phyloP scores from a whole-genome alignment of 2,329 filamentous ascomycete species.

The Hypoxylon sp. region DNA sequence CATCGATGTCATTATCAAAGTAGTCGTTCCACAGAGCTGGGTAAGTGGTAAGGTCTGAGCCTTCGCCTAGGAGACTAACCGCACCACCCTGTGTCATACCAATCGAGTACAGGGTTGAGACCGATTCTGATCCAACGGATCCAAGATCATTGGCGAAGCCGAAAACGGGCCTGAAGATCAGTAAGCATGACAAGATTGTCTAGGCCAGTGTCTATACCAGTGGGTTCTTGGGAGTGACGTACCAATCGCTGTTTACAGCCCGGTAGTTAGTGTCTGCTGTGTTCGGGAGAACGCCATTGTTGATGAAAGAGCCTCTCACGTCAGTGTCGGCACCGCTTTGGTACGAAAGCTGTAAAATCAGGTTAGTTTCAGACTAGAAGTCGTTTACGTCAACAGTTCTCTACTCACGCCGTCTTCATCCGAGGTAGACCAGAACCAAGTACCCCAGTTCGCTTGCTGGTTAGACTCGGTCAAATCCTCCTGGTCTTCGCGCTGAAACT shows the following conservation, averaged over 20 bases:
- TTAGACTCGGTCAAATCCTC: conserved; percentile 73
- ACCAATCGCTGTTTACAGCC: conserved; percentile 72
- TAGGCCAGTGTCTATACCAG: neutral
- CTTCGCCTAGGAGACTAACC: conserved; percentile 78
- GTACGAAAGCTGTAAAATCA: conserved; percentile 66
- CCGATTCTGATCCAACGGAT: conserved; percentile 52
- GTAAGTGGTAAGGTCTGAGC: conserved; percentile 71
- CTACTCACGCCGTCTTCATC: conserved; percentile 59
- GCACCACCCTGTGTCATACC: conserved; percentile 82
- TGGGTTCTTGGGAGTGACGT: neutral
- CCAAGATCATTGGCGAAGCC: conserved; percentile 76
- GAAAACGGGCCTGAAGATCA: conserved; percentile 75
- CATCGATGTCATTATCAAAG: conserved; percentile 70
- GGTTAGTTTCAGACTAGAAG: conserved; percentile 26
- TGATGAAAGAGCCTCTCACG: conserved; percentile 76
- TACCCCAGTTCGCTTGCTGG: conserved; percentile 85
- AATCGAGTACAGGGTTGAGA: conserved; percentile 75
- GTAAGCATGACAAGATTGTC: conserved; percentile 4
- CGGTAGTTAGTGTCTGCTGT: conserved; percentile 73
- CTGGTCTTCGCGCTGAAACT: conserved; percentile 70
- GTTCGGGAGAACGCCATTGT: conserved; percentile 71
- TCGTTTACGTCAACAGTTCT: neutral
- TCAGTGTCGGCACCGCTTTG: conserved; percentile 74
- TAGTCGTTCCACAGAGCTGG: conserved; percentile 82
- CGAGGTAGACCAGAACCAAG: conserved; percentile 76